A percentile compares a stretch with the other conserved stretches of the same genome.
phyloP scores from a whole-genome alignment of 352 stramenopile genomes.

The Phytophthora citrophthora region DNA sequence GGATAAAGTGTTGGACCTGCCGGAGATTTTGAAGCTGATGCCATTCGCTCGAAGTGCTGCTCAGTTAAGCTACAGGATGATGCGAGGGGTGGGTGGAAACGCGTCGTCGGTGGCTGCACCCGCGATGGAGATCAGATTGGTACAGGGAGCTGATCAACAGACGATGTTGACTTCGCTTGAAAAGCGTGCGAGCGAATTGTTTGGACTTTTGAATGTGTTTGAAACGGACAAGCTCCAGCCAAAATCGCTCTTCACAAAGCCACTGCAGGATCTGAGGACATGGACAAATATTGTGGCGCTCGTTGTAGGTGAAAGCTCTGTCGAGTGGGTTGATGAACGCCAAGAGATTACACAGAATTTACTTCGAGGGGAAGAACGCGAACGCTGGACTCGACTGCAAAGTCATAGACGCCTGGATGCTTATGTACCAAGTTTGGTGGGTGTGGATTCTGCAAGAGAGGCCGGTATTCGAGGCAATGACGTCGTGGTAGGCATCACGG shows the following conservation, averaged over 20 bases:
- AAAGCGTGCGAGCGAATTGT: constrained; percentile 38
- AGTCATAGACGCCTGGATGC: constrained; percentile 61
- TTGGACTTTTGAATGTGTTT: constrained; percentile 73
- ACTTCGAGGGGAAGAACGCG: constrained; percentile 31
- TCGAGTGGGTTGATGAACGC: constrained; percentile 72
- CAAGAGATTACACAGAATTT: constrained; percentile 42
- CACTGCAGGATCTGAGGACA: constrained; percentile 54
- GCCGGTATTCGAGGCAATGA: constrained; percentile 73
- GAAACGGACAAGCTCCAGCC: constrained; percentile 41
- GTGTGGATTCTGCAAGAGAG: constrained; percentile 62
- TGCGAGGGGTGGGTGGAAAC: constrained; percentile 1
- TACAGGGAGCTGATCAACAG: constrained; percentile 41
- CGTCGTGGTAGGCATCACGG: constrained; percentile 82
- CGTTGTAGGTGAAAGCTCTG: constrained; percentile 46
- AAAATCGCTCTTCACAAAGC: constrained; percentile 57
- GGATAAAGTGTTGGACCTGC: constrained; percentile 50
- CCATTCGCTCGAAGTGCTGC: constrained; percentile 64
- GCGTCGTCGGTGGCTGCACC: constrained; percentile 37
- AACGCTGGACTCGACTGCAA: constrained; percentile 33
- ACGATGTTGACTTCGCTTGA: constrained; percentile 47
- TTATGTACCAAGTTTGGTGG: constrained; percentile 66
- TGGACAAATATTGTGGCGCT: constrained; percentile 69
- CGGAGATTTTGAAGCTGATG: constrained; percentile 72
- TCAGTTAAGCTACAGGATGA: constrained; percentile 45
- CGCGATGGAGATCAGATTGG: constrained; percentile 65